phyloP scores from a whole-genome alignment of 257 asterid genomes.

The Capsicum rhomboideum region DNA sequence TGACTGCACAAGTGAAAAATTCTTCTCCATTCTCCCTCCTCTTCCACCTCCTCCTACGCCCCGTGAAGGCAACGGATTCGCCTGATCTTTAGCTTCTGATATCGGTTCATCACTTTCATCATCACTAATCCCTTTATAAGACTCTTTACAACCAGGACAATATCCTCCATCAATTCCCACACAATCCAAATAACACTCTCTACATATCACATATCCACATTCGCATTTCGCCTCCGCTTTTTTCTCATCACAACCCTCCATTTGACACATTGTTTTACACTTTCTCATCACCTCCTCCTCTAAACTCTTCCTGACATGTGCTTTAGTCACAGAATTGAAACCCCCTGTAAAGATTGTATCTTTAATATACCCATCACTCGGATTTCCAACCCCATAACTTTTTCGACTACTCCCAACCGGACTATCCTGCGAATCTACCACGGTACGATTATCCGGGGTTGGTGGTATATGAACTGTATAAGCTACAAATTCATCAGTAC shows the following conservation, averaged over 20 bases:
- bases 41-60: slow-evolving; percentile 31
- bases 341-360: slow-evolving; percentile 91
- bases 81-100: slow-evolving; percentile 57
- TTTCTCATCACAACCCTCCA: slow-evolving; percentile 81
- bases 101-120: slow-evolving; percentile 31
- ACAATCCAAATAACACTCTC: slow-evolving; percentile 64
- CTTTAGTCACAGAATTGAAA: slow-evolving; percentile 63
- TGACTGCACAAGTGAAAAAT: slow-evolving; percentile 75
- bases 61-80: slow-evolving; percentile 57
- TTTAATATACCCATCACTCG: slow-evolving; percentile 44
- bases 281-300: slow-evolving; percentile 37
- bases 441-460: slow-evolving; percentile 55
- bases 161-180: slow-evolving; percentile 37
- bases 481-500: slow-evolving; percentile 65
- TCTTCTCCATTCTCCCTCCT: slow-evolving; percentile 53
- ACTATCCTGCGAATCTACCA: slow-evolving; percentile 39
- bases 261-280: slow-evolving; percentile 47
- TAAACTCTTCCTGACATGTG: slow-evolving; percentile 55
- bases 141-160: slow-evolving; percentile 91
- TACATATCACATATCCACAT: slow-evolving; percentile 71
- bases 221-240: slow-evolving; percentile 48
- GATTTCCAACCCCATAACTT: slow-evolving; percentile 47
- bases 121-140: slow-evolving; percentile 30
- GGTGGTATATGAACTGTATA: slow-evolving; percentile 93
- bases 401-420: slow-evolving; percentile 12